Evolutionary conservation across 768 basidiomycete species (phyloP).

Genomic region (Sarcodon aspratus): DNA sequence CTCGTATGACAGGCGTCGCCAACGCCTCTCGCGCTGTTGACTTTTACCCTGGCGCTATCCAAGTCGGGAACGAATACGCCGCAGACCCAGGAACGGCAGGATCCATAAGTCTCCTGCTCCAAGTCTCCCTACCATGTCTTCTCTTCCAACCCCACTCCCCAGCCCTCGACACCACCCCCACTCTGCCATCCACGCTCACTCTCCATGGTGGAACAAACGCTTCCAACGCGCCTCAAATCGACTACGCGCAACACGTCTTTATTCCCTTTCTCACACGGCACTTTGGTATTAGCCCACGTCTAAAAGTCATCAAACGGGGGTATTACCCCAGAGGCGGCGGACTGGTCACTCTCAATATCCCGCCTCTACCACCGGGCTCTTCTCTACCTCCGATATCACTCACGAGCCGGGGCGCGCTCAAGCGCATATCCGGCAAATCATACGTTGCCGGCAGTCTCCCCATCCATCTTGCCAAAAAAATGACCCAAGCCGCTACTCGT

Average conservation of each 20-base stretch:
- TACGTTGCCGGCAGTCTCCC: slow-evolving; percentile 58
- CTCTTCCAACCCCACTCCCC: slow-evolving; percentile 29
- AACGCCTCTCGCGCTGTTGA: slow-evolving; percentile 41
- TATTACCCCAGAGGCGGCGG: slow-evolving; percentile 73
- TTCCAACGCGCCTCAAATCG: slow-evolving; percentile 58
- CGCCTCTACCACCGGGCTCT: slow-evolving; percentile 13
- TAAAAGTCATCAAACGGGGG: slow-evolving; percentile 46
- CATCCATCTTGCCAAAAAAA: slow-evolving; percentile 36
- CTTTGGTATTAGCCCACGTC: slow-evolving; percentile 30
- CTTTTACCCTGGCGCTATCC: slow-evolving; percentile 40
- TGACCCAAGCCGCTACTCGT: slow-evolving; percentile 41
- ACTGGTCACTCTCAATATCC: slow-evolving; percentile 31
- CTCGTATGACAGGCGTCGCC: slow-evolving; percentile 39
- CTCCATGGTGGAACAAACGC: slow-evolving; percentile 71
- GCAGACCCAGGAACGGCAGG: slow-evolving; percentile 52
- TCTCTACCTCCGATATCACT: slow-evolving; percentile 38
- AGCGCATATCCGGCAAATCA: slow-evolving; percentile 40
- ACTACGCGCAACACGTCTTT: slow-evolving; percentile 56
- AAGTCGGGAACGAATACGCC: slow-evolving; percentile 27
- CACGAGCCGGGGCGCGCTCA: slow-evolving; percentile 44
- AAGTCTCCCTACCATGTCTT: slow-evolving; percentile 60
- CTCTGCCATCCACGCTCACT: slow-evolving; percentile 32
- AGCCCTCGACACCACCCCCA: slow-evolving; percentile 2
- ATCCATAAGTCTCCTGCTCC: slow-evolving; percentile 59
- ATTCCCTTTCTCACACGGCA: slow-evolving; percentile 56